Conservation (phyloP, 331 rosid genomes). For the Malus hybrid region DNA sequence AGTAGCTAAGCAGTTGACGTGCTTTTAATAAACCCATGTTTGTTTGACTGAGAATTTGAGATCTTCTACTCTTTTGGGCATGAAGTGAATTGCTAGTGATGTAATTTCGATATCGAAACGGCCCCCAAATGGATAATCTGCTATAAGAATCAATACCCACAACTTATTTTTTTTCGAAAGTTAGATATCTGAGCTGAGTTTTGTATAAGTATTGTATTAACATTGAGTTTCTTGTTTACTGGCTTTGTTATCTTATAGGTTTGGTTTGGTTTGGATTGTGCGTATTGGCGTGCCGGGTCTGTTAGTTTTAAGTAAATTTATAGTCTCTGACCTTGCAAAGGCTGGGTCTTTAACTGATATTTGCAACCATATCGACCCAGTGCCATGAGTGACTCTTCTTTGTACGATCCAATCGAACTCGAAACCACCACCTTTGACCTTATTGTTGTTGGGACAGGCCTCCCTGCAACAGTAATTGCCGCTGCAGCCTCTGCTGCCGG, state of each 20-base stretch:
- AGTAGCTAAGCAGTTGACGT: background rate
- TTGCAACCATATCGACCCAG: background rate
- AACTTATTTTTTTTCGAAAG: background rate
- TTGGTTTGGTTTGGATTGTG: background rate
- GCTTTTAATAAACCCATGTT: background rate
- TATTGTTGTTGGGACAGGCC: constrained; percentile 69
- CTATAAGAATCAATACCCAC: background rate
- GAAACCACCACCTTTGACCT: constrained; percentile 32
- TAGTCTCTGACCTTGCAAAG: background rate
- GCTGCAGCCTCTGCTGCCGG: constrained; percentile 66
- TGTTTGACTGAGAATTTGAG: background rate
- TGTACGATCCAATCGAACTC: constrained; percentile 66
- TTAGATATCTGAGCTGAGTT: background rate
- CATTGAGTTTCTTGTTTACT: background rate
- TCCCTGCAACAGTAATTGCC: constrained; percentile 55
- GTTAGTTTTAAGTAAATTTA: too few species aligned
- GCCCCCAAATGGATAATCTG: background rate
- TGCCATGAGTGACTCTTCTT: constrained; percentile 37
- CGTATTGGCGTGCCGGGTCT: too few species aligned
- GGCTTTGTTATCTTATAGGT: background rate
- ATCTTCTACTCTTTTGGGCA: background rate
- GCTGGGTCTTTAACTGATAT: background rate
- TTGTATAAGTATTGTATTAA: background rate
- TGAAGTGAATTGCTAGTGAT: background rate
- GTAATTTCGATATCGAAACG: background rate